Evolutionary conservation across 1,284 basidiomycete species (phyloP), one percentile per base, ranked within the genome.

Genomic region (Irpex sp.): DNA sequence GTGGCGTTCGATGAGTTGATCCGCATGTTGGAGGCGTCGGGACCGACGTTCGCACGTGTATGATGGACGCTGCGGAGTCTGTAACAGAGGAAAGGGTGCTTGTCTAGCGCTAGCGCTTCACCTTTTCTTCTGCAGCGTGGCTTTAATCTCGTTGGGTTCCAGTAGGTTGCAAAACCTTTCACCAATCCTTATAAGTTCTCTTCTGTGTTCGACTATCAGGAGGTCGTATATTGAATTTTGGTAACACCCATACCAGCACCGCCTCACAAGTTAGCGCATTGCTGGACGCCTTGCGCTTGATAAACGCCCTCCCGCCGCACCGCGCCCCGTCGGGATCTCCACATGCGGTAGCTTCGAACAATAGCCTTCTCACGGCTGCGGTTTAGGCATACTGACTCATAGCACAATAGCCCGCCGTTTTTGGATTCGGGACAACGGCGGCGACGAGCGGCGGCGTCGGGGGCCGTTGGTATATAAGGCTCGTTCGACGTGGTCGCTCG

Each of bases 361-460:
- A 57, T 63, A 50, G 31, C 6, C n/a, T 57, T 59, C 61, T 13
- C 57, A 60, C 61, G 58, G 46, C 13, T 13, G 7, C 61, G 50
- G 61, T 35, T 31, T 58, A 26, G 58, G 39, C n/a, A 37, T 1
- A 33, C 47, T 36, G 62, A 60, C 59, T 60, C 58, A 58, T 51
- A 47, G 47, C 15, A 57, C 58, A 55, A 31, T 57, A 31, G 15
- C 49, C 62, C 49, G 58, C 49, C 51, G 53, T 43, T 43, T 33
- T 61, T 57, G 54, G 63, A 60, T 39, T 26, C 39, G 17, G 61
- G 58, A 19, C 60, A 55, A 33, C 53, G 53, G 61, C 63, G 63
- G 57, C 60, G 58, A 59, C 19, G 54, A 7, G 47, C 61, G 63
- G 63, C 63, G 60, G 50, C 43, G 57, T 56, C 63, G 63, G 63